Percentiles rank a stretch among this genome's conserved stretches.
These are phyloP conservation scores for Chalaropsis thielavioides DNA, from an alignment of 2,329 filamentous ascomycete species.

Conservation along the genomic window DNA sequence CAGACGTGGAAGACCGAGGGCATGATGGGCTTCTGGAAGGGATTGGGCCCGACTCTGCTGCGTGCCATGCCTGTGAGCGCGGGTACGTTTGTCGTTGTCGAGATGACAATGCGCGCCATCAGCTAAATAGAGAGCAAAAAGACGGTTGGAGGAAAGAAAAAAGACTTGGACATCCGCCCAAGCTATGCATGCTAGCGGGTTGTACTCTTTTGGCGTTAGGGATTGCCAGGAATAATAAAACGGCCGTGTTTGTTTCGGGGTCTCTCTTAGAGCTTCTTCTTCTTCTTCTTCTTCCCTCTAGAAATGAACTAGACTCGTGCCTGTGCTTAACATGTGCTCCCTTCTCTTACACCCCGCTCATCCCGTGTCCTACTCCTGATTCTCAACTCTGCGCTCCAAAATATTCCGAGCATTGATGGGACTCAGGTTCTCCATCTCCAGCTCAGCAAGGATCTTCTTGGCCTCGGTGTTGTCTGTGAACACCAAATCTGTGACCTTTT, in stretches of 20 bases:
- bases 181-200: not conserved
- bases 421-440: constrained; percentile 46
- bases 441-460: constrained; percentile 44
- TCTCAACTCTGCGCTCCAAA: constrained; percentile 52
- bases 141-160: not conserved
- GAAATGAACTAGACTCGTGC: not conserved
- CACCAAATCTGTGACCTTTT: constrained; percentile 38
- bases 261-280: not conserved
- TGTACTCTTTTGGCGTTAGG: not conserved
- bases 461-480: constrained; percentile 45
- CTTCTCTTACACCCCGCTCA: not conserved
- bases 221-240: not conserved
- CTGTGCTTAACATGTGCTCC: too few species aligned
- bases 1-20: constrained; percentile 71
- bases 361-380: constrained; percentile 27
- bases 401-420: constrained; percentile 53
- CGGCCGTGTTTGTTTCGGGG: not conserved
- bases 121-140: constrained; percentile 24
- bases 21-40: constrained; percentile 80
- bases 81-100: constrained; percentile 84
- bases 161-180: not conserved
- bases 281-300: not conserved
- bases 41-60: constrained; percentile 74
- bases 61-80: constrained; percentile 96
- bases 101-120: constrained; percentile 50